These are phyloP conservation scores for Pythium guiyangense DNA, from an alignment of 352 stramenopile species.

Conservation along the genomic window DNA sequence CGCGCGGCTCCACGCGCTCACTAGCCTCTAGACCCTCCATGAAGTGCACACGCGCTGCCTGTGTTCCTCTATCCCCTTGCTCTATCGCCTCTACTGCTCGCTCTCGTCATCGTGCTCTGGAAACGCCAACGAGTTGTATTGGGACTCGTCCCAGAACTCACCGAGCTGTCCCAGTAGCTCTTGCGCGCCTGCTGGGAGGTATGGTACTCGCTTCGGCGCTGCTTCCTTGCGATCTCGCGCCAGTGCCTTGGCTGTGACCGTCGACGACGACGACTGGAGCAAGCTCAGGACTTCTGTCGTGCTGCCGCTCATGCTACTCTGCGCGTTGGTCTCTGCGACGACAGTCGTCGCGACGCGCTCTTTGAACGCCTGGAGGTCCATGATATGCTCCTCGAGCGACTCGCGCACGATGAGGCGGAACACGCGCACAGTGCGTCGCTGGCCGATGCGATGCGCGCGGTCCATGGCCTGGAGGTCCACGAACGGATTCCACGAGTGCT, in stretches of 20 bases:
- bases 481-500: conserved; percentile 98
- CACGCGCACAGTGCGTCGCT: conserved; percentile 64
- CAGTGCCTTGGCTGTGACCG: not conserved
- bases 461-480: conserved; percentile 94
- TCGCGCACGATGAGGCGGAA: conserved; percentile 76
- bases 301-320: conserved; percentile 57
- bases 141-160: conserved; percentile 76
- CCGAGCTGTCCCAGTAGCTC: conserved; percentile 60
- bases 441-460: conserved; percentile 73
- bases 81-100: not conserved
- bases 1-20: too few relatives aligned
- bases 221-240: not conserved
- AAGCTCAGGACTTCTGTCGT: conserved; percentile 62
- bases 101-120: conserved; percentile 15
- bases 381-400: conserved; percentile 75
- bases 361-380: conserved; percentile 81
- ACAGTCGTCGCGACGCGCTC: conserved; percentile 62
- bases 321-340: conserved; percentile 42
- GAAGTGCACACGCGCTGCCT: not conserved
- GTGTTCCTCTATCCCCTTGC: not conserved
- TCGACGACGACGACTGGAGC: conserved; percentile 41
- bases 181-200: conserved; percentile 21
- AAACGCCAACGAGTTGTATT: conserved; percentile 76
- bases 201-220: conserved; percentile 4
- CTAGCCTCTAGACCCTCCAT: not conserved